A percentile compares a stretch with the other conserved stretches of the same genome.
phyloP scores from a whole-genome alignment of 2,329 filamentous ascomycete genomes.

The Ramularia endophylla region DNA sequence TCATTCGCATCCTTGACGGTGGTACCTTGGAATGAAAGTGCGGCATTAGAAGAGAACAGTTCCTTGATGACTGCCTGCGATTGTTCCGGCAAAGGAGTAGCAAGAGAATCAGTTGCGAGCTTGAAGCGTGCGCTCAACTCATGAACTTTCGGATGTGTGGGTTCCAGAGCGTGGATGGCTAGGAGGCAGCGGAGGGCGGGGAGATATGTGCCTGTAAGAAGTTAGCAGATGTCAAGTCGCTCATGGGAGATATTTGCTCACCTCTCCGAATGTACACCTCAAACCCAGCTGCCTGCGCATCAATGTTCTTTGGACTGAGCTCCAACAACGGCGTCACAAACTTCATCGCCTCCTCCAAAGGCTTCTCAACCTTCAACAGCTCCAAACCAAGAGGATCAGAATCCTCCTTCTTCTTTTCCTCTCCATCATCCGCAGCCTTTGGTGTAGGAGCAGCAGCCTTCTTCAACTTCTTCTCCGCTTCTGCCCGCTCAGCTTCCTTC shows the following conservation, averaged over 20 bases:
- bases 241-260: slow-evolving; percentile 49
- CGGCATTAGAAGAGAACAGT: slow-evolving; percentile 51
- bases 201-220: slow-evolving; percentile 63
- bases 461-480: slow-evolving; percentile 64
- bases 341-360: slow-evolving; percentile 79
- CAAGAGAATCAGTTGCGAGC: slow-evolving; percentile 24
- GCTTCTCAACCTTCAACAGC: slow-evolving; percentile 63
- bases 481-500: slow-evolving; percentile 71
- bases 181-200: slow-evolving; percentile 82
- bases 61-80: slow-evolving; percentile 65
- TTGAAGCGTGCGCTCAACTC: slow-evolving; percentile 66
- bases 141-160: slow-evolving; percentile 65
- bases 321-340: slow-evolving; percentile 78
- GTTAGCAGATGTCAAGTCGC: slow-evolving; percentile 5
- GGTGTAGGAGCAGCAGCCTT: slow-evolving; percentile 42
- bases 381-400: slow-evolving; percentile 78
- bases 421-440: slow-evolving; percentile 56
- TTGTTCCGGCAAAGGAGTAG: slow-evolving; percentile 53
- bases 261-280: slow-evolving; percentile 81
- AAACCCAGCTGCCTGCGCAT: slow-evolving; percentile 79
- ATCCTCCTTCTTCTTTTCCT: slow-evolving; percentile 73
- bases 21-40: slow-evolving; percentile 31
- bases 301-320: slow-evolving; percentile 71
- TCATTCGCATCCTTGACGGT: slow-evolving; percentile 58
- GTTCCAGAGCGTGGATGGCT: slow-evolving; percentile 63